A percentile compares a stretch with the other conserved stretches of the same genome.
Conservation (phyloP, 1,284 basidiomycete species). For the Stygiomarasmius scandens region DNA sequence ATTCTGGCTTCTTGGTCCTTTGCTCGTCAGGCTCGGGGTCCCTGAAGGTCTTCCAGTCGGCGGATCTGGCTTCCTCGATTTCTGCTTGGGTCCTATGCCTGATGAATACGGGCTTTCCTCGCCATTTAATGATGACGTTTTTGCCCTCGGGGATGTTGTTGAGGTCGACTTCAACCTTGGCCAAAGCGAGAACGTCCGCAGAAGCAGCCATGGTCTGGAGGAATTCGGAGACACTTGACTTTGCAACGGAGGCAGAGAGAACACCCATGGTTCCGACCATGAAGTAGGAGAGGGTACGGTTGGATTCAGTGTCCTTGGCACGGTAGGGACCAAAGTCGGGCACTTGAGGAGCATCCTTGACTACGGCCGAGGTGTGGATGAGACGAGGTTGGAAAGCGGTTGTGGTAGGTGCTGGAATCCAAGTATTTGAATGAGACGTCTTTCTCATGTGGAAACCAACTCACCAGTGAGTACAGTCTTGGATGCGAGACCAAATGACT, state of each 20-base stretch:
- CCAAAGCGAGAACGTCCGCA: conserved; percentile 96
- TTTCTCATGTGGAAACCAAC: conserved; percentile 24
- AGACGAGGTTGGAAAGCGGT: conserved; percentile 68
- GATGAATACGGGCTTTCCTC: conserved; percentile 99
- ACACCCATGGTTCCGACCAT: conserved; percentile 97
- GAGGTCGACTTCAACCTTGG: conserved; percentile 97
- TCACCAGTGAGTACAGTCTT: conserved; percentile 74
- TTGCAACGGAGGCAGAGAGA: conserved; percentile 91
- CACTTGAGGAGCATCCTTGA: conserved; percentile 73
- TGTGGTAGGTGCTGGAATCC: conserved; percentile 34
- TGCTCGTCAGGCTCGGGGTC: conserved; percentile 93
- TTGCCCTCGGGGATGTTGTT: conserved; percentile 94
- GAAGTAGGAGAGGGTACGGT: conserved; percentile 93
- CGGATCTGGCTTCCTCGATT: conserved; percentile 89
- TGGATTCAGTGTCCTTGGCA: conserved; percentile 66
- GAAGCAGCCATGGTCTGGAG: conserved; percentile 96
- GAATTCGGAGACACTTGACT: conserved; percentile 94
- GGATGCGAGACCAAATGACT: conserved; percentile 61
- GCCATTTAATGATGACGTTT: conserved; percentile 98
- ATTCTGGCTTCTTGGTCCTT: conserved; percentile 94
- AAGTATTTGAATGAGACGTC: conserved; percentile 2
- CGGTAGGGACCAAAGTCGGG: conserved; percentile 91
- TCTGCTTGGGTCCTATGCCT: conserved; percentile 93
- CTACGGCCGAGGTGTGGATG: conserved; percentile 70
- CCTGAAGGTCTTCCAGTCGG: conserved; percentile 86